Conservation (phyloP, 192 early-diverging fungal species). For the Dissophora globulifera region DNA sequence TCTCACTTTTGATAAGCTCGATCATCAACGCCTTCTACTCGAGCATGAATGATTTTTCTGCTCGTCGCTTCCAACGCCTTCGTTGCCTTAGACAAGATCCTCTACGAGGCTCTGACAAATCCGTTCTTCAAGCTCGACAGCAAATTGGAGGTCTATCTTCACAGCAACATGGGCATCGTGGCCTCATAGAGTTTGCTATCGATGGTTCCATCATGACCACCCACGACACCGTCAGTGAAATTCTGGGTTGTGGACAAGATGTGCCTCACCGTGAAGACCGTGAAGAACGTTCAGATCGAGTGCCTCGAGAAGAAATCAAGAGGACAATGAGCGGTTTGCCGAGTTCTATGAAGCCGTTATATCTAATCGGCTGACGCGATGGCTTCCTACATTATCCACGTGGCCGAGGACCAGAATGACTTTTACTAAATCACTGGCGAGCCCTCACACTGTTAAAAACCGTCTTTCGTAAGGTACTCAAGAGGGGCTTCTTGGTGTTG, state of each 20-base stretch:
- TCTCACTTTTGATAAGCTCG: conserved; percentile 97
- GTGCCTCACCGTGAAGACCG: conserved; percentile 93
- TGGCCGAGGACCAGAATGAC: conserved; percentile 99
- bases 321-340: conserved; percentile 98
- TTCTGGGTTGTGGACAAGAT: conserved; percentile 95
- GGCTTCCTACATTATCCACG: conserved; percentile 98
- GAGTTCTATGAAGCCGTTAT: conserved; percentile 99
- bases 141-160: conserved; percentile 92
- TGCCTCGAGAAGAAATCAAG: conserved; percentile 99
- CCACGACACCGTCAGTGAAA: conserved; percentile 84
- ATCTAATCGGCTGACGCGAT: conserved; percentile 97
- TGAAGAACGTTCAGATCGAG: conserved; percentile 98
- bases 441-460: conserved; percentile 91
- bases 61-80: conserved; percentile 93
- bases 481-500: conserved; percentile 99
- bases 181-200: too few species aligned
- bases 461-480: conserved; percentile 98
- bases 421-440: conserved; percentile 99
- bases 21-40: conserved; percentile 99
- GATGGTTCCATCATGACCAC: conserved; percentile 86
- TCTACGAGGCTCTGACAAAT: conserved; percentile 94
- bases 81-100: conserved; percentile 97
- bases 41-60: conserved; percentile 96
- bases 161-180: too few species aligned
- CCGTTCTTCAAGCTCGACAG: conserved; percentile 90